Base-by-base conservation (phyloP, 2,329 filamentous ascomycete species). In the Stemphylium vesicarium region DNA sequence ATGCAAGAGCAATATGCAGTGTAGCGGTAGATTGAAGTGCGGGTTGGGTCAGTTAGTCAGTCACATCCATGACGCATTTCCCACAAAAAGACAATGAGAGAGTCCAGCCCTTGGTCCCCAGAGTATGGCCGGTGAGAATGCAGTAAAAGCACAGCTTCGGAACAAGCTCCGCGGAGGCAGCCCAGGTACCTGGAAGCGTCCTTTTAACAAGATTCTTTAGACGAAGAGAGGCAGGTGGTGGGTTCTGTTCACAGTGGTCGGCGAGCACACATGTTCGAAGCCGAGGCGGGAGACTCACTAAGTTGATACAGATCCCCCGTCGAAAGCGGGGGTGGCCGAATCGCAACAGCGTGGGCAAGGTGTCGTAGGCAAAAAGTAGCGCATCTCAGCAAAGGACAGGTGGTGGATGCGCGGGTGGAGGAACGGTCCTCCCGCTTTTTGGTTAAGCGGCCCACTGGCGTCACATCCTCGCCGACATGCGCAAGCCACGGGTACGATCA, bases 341-440 rank as follows among this genome's bases (percentile, higher is more conserved):
- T 5, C 33, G 35, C 36, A 15, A 6, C 45, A 32, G 40, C 31
- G 41, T 40, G 39, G 40, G 42, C 40, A 11, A 13, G 29, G 13
- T 20, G 16, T 15, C 9, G 35, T 39, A 26, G 32, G 20, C 32
- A 37, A 22, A 20, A 35, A 9, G 37, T 42, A 31, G 38, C 33
- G 16, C 16, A 33, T 31, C 32, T 49, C 50, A 39, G 41, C 35
- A 24, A 7, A 43, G 33, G 32, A 18, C 32, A 42, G 13, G 7
- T 11, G 32, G 38, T 43, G 40, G 52, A 36, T 37, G 29, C 22
- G 52, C 52, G 47, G 52, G 16, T n/a, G 35, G 37, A 41, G 41
- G 47, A 42, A 50, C 46, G 51, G 51, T 44, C 47, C 41, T 55
- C 48, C 52, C 52, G 51, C 51, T 32, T 18, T 43, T 18, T 41